Evolutionary conservation across 1,139 yeast species (phyloP).

Genomic region (Entelexis paramagnoliae): DNA sequence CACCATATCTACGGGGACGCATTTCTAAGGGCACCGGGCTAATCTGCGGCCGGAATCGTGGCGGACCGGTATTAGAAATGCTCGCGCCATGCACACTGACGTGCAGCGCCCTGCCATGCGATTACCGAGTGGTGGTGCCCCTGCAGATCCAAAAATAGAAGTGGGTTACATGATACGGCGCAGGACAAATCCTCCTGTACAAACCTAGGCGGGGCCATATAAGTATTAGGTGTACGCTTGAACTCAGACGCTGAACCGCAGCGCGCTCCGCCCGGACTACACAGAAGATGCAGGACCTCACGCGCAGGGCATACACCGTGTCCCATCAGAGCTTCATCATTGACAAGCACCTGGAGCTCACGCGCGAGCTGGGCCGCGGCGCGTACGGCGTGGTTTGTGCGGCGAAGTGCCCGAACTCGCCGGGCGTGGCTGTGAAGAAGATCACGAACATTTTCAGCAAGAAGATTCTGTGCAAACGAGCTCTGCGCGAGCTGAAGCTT

Average conservation of each 20-base stretch:
- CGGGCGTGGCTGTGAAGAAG: conserved; percentile 79
- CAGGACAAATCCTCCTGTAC: not conserved
- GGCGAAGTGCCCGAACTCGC: conserved; percentile 64
- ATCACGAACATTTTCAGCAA: conserved; percentile 86
- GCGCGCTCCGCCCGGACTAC: not conserved
- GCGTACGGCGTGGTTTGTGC: conserved; percentile 96
- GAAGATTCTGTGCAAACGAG: conserved; percentile 78
- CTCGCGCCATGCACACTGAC: not conserved
- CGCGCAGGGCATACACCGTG: conserved; percentile 44
- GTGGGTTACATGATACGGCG: not conserved
- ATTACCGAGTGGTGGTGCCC: not conserved
- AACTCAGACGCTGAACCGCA: not conserved
- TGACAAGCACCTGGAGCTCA: conserved; percentile 72
- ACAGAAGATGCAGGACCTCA: conserved; percentile 12
- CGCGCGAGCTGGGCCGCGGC: conserved; percentile 91
- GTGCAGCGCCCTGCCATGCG: not conserved
- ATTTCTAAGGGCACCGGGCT: too few relatives aligned
- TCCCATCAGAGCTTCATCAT: conserved; percentile 84
- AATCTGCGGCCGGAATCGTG: too few relatives aligned
- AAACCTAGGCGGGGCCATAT: not conserved
- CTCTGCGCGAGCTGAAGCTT: conserved; percentile 76
- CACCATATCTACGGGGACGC: too few relatives aligned
- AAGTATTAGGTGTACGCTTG: conserved; percentile 1
- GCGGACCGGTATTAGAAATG: too few relatives aligned
- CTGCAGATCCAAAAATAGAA: conserved; percentile 4